Percentiles rank a stretch among this genome's conserved stretches.
phyloP scores from a whole-genome alignment of 2,329 filamentous ascomycete species.

The Didymosphaeria variabile region DNA sequence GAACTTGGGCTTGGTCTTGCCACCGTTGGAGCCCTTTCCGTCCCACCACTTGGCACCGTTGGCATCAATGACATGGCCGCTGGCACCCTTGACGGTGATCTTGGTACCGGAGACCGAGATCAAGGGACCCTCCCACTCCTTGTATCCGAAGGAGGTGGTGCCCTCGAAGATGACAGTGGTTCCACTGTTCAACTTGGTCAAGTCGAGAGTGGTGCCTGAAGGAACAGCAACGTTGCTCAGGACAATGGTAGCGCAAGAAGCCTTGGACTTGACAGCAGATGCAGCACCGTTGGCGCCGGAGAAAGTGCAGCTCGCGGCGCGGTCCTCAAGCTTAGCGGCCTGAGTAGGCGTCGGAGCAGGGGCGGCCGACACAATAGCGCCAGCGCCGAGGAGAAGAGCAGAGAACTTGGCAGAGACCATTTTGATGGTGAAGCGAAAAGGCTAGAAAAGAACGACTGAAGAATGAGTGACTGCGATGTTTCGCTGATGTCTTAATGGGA shows the following conservation, averaged over 20 bases:
- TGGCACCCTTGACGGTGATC: constrained; percentile 67
- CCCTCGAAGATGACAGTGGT: constrained; percentile 70
- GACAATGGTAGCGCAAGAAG: constrained; percentile 63
- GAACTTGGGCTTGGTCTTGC: constrained; percentile 62
- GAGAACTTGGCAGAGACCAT: constrained; percentile 23
- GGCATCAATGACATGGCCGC: constrained; percentile 64
- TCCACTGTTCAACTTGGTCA: constrained; percentile 62
- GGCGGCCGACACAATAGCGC: constrained; percentile 41
- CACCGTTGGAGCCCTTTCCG: constrained; percentile 57
- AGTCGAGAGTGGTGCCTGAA: constrained; percentile 66
- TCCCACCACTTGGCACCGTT: constrained; percentile 64
- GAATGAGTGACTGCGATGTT: constrained; percentile 21
- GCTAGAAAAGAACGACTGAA: constrained; percentile 29
- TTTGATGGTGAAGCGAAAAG: constrained; percentile 16
- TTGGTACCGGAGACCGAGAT: constrained; percentile 67
- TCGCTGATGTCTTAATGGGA: not conserved
- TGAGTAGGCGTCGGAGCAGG: constrained; percentile 19
- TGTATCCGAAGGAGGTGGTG: constrained; percentile 72
- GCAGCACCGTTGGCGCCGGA: constrained; percentile 54
- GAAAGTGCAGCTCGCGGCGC: constrained; percentile 62
- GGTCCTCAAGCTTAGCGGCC: constrained; percentile 36
- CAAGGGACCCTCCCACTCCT: constrained; percentile 71
- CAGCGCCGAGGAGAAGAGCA: constrained; percentile 30
- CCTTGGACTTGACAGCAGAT: constrained; percentile 59
- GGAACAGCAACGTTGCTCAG: constrained; percentile 65